Base-by-base conservation (phyloP, 768 basidiomycete species). In the Leccinellum albellum region DNA sequence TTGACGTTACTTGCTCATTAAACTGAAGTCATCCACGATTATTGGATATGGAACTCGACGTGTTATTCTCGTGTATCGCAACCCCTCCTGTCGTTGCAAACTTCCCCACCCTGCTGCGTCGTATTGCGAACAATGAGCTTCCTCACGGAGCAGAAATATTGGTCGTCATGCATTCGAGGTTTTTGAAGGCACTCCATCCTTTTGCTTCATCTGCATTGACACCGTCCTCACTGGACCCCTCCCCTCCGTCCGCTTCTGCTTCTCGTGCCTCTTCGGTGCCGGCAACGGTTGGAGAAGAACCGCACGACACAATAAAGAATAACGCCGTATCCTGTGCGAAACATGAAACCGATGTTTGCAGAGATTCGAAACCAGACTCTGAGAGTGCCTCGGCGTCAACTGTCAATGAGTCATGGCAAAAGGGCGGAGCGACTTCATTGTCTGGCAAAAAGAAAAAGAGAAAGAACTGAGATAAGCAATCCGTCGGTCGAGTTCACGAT, bases 31-130 rank as follows among this genome's bases (percentile, higher is more conserved):
- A 68, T 37, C 53, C 57, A 0, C 24, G 51, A 45, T 37, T 72
- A 0, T 37, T 72, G 10, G 55, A 66, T 33, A 61, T 68, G 61
- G 60, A 72, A 10, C 61, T 70, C 4, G 62, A 70, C 15, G 14
- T 66, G 10, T 40, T 72, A 13, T 61, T 64, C 48, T 4, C 56
- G 0, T 32, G 57, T 40, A 59, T 26, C 2, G 26, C 46, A 26
- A 17, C 46, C 46, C 21, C 46, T 29, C 46, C 17, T 2, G 23
- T 48, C 14, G 28, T 48, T 8, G 23, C 23, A 9, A 48, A 48
- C 2, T 48, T 48, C 26, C 46, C 46, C 9, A 28, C 14, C 4
- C 7, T 48, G 4, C 10, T 48, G 6, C 23, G 46, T 9, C 46
- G 26, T 21, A 48, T 48, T 7, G 21, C n/a, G 14, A 26, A 48